Evolutionary conservation across 2,329 filamentous ascomycete genomes (phyloP), one percentile per base, ranked within the genome.

Genomic region (Colletotrichum sublineola): DNA sequence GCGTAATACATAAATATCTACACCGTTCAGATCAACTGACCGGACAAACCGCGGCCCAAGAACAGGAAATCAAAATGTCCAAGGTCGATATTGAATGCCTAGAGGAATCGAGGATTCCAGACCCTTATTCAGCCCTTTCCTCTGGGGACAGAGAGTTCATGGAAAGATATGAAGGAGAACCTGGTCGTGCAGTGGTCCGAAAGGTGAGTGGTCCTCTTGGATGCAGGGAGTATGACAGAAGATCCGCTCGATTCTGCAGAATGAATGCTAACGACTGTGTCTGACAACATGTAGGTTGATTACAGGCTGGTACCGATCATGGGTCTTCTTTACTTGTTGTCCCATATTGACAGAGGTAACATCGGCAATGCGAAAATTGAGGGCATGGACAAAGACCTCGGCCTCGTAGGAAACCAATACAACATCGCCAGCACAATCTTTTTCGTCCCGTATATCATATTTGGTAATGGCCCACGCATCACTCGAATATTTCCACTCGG

Each of bases 371-470:
- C 64, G 14, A 71, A 71, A 31, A 63, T 68, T 24, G 64, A 62
- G 11, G 68, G 63, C 40, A 74, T 75, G 68, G 60, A 67, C 2
- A 31, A 40, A 24, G 38, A 61, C 24, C 68, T 70, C 8, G 24
- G 42, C 7, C 31, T 73, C 8, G 52, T 20, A 7, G 60, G 66
- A 20, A 69, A 60, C 38, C 66, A 69, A 36, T 73, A 64, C 53
- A 73, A 73, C 29, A 48, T 73, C 6, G 60, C 55, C 2, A 60
- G 52, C 52, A 64, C 66, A 24, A 62, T 74, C 56, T 70, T 73
- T 38, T 94, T 93, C 82, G 85, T 93, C 53, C 86, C 90, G 1
- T 94, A 94, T 77, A 84, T 91, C 2, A 50, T 50, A 20, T 50
- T 50, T 24, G 46, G 46, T 50, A 50, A 50, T 50, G 9, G 20